Evolutionary conservation across 1,139 yeast genomes (phyloP), one percentile per base, ranked within the genome.

Genomic region (Hemisphaericaspora xylanilytica): DNA sequence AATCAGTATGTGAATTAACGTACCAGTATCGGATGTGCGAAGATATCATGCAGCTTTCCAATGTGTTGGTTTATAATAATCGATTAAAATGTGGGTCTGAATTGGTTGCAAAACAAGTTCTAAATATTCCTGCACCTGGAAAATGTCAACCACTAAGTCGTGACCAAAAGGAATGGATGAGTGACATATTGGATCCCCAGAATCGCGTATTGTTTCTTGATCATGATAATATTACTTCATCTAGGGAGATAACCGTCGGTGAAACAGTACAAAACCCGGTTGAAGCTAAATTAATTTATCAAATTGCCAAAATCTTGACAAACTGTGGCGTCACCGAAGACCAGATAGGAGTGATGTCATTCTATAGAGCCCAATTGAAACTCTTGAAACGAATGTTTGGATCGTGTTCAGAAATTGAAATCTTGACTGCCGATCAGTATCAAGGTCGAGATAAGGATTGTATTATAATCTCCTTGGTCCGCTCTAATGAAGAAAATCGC

Each of bases 391-490:
- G 74, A 11, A 58, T 64, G 21, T 64, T 85, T 29, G 45, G 58
- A 0, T 55, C 57, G 2, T 58, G 65, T 13, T 56, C 61, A 3
- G 75, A 69, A 0, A 64, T 92, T 28, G 97, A 92, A 50, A 73
- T 87, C 18, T 66, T 92, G 44, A 94, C 98, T 0, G 97, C 97
- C 0, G 99, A 94, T 59, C 92, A 87, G 48, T 92, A 85, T 49
- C 98, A 94, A 61, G 99, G 98, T 0, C 73, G 97, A 40, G 99
- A 94, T 58, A 92, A 89, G 58, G 94, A 89, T 37, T 83, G 96
- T 51, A 80, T 94, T 11, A 78, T 94, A 2, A 80, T 94, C 5
- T 89, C 97, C 1, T 64, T 92, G 47, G 97, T 90, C 3, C 70
- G 96, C 33, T 83, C 96, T 2, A 92, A 90, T 55, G 65, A 67